A percentile compares a stretch with the other conserved stretches of the same genome.
Conservation (phyloP, 164 flowering plant genomes). For the Cinnamomum chago region DNA sequence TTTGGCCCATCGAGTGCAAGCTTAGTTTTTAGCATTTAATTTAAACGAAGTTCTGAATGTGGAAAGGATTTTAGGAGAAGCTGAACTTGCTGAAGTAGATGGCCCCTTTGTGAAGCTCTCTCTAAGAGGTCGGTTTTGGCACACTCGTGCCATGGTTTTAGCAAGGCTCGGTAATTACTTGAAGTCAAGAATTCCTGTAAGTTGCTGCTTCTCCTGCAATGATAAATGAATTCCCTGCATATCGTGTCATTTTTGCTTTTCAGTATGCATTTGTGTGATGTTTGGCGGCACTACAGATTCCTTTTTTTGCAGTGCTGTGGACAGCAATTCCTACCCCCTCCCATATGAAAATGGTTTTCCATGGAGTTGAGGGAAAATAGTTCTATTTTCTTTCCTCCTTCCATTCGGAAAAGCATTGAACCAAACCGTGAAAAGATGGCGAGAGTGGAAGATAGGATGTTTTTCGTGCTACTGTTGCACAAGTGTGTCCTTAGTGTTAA, state of each 20-base stretch:
- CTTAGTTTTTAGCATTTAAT: background rate
- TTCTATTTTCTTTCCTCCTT: background rate
- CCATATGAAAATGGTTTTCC: too few relatives aligned
- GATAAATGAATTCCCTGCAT: background rate
- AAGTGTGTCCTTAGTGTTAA: background rate
- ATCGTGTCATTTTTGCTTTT: background rate
- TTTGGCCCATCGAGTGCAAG: background rate
- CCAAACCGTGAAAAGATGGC: background rate
- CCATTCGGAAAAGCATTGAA: background rate
- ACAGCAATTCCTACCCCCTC: background rate
- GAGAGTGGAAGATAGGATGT: background rate
- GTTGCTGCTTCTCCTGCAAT: conserved; percentile 11
- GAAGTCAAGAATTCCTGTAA: conserved; percentile 90
- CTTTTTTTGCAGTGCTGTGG: background rate
- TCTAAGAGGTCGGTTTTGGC: conserved; percentile 91
- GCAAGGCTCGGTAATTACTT: conserved; percentile 80
- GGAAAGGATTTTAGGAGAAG: conserved; percentile 45
- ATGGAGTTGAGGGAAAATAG: too few relatives aligned
- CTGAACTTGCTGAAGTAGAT: conserved; percentile 79
- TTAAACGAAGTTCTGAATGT: conserved; percentile 1
- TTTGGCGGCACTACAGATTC: background rate
- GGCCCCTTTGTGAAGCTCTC: conserved; percentile 90
- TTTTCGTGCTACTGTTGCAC: background rate
- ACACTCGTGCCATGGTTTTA: conserved; percentile 58
- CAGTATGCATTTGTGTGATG: too few relatives aligned